A percentile compares a stretch with the other conserved stretches of the same genome.
phyloP scores from a whole-genome alignment of 768 basidiomycete genomes.

The Auriculariales sp. region DNA sequence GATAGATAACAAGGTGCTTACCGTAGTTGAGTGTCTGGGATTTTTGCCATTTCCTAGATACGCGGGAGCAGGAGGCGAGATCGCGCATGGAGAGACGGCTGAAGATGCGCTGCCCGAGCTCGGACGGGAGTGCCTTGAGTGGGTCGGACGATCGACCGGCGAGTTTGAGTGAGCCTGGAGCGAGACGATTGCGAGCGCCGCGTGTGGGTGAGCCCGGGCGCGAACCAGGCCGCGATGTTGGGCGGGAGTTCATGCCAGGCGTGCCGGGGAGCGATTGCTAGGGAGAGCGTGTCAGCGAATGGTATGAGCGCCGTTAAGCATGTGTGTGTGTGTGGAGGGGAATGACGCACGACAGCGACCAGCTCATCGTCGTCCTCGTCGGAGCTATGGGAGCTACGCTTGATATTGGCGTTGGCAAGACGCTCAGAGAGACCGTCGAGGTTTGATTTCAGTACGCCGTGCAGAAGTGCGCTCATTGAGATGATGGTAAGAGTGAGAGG shows the following conservation, averaged over 20 bases:
- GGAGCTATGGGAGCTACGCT: conserved; percentile 1
- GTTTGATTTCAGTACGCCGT: conserved; percentile 11
- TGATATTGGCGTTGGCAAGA: conserved; percentile 7
- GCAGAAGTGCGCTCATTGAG: conserved; percentile 9
- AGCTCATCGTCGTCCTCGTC: conserved; percentile 12
- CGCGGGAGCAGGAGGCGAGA: conserved; percentile 63
- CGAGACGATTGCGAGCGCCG: conserved; percentile 32
- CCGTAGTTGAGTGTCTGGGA: conserved; percentile 89
- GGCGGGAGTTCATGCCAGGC: conserved; percentile 20
- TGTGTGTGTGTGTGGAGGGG: background rate
- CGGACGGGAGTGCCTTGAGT: conserved; percentile 60
- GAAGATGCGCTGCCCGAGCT: conserved; percentile 70
- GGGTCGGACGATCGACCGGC: conserved; percentile 32
- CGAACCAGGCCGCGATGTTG: conserved; percentile 26
- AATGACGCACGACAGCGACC: conserved; percentile 12
- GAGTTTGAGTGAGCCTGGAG: conserved; percentile 33
- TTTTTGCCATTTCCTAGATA: conserved; percentile 76
- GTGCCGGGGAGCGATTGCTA: conserved; percentile 8
- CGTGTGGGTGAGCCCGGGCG: conserved; percentile 23
- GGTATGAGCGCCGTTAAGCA: background rate
- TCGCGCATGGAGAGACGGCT: conserved; percentile 42
- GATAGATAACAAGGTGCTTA: conserved; percentile 16
- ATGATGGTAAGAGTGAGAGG: background rate
- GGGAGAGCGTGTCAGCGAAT: background rate
- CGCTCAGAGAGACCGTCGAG: conserved; percentile 9